Evolutionary conservation across 768 basidiomycete genomes (phyloP).

Genomic region (Mrakia blollopis): DNA sequence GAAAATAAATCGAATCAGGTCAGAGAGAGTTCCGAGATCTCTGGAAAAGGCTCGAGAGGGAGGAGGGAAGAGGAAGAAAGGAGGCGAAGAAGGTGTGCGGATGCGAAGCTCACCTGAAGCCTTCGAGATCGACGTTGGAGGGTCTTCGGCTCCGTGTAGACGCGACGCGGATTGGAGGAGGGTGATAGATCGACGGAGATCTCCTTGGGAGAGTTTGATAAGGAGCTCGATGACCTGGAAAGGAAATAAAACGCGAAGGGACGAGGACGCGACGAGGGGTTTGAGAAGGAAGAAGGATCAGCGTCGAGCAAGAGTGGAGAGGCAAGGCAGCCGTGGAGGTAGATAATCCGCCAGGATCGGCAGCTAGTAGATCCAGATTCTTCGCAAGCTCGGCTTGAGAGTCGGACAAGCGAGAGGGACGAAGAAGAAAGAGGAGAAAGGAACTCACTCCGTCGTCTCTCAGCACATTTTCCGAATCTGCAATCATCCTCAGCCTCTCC

Average conservation of each 20-base stretch:
- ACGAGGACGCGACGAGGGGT: background rate
- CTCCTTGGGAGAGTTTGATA: slow-evolving; percentile 76
- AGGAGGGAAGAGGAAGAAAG: background rate
- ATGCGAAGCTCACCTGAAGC: slow-evolving; percentile 51
- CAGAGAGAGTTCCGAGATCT: background rate
- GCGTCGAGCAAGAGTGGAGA: background rate
- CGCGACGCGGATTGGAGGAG: slow-evolving; percentile 94
- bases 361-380: no score
- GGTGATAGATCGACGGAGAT: slow-evolving; percentile 93
- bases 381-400: no score
- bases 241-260: slow-evolving; percentile 44
- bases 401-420: no score
- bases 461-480: slow-evolving; percentile 63
- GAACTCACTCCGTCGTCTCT: slow-evolving; percentile 45
- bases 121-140: slow-evolving; percentile 68
- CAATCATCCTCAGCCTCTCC: slow-evolving; percentile 71
- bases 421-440: background rate
- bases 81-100: background rate
- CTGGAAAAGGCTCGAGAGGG: background rate
- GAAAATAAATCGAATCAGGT: background rate
- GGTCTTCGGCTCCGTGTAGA: slow-evolving; percentile 66
- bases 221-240: slow-evolving; percentile 60
- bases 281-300: background rate
- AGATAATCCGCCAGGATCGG: no score
- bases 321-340: no score